Evolutionary conservation across 169 alveolate genomes (phyloP).

Genomic region (Babesia ovata): DNA sequence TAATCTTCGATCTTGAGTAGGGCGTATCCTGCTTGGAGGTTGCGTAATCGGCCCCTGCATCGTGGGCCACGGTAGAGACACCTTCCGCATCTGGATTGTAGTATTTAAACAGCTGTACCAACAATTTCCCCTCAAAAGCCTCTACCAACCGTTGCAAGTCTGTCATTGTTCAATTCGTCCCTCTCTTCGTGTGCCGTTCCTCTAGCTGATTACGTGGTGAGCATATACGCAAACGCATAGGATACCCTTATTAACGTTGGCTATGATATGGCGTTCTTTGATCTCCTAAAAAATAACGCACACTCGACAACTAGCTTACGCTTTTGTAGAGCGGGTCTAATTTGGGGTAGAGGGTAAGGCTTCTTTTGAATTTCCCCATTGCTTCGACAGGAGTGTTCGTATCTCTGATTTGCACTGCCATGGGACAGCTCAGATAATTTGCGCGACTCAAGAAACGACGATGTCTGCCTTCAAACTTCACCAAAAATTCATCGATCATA

Average conservation of each 20-base stretch:
- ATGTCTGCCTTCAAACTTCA: constrained; percentile 36
- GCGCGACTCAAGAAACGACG: constrained; percentile 42
- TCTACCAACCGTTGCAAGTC: constrained; percentile 51
- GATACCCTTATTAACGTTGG: constrained; percentile 61
- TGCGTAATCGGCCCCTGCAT: background rate
- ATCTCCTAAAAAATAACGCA: constrained; percentile 27
- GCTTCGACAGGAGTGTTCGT: constrained; percentile 19
- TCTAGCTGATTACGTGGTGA: constrained; percentile 25
- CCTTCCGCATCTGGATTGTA: constrained; percentile 55
- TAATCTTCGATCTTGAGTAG: constrained; percentile 42
- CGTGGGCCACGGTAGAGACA: constrained; percentile 15
- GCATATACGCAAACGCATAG: background rate
- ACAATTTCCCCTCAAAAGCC: background rate
- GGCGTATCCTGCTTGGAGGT: constrained; percentile 56
- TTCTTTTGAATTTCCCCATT: constrained; percentile 54
- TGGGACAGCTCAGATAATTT: constrained; percentile 50
- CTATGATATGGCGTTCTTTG: constrained; percentile 56
- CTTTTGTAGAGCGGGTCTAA: constrained; percentile 44
- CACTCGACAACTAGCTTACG: constrained; percentile 13
- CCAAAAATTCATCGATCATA: constrained; percentile 38
- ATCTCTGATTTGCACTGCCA: constrained; percentile 52
- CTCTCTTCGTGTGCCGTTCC: constrained; percentile 64
- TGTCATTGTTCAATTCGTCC: constrained; percentile 35
- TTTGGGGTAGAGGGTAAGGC: constrained; percentile 60
- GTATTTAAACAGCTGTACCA: constrained; percentile 62